phyloP scores from a whole-genome alignment of 2,329 filamentous ascomycete species.

The Gnomoniopsis smithogilvyi region DNA sequence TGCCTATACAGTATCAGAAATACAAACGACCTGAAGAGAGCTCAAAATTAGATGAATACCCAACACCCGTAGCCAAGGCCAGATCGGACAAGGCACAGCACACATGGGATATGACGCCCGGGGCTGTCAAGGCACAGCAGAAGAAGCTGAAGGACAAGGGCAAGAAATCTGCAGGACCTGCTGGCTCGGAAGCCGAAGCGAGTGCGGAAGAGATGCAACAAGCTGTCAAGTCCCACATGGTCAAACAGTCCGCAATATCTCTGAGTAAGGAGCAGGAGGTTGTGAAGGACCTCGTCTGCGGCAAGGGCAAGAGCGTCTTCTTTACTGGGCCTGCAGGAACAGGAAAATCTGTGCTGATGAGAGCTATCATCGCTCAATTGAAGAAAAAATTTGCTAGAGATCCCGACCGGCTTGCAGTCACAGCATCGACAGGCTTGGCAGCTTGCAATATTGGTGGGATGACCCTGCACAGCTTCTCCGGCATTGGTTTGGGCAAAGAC shows the following conservation, averaged over 20 bases:
- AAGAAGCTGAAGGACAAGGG: constrained; percentile 67
- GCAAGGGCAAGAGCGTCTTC: constrained; percentile 84
- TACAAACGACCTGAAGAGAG: constrained; percentile 29
- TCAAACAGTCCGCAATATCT: constrained; percentile 55
- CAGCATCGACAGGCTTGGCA: constrained; percentile 91
- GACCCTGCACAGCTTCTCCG: constrained; percentile 92
- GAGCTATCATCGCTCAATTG: constrained; percentile 80
- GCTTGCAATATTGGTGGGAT: constrained; percentile 96
- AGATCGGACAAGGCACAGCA: constrained; percentile 32
- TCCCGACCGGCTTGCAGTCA: constrained; percentile 84
- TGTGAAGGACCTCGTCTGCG: constrained; percentile 78
- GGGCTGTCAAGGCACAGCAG: constrained; percentile 73
- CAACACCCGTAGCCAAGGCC: constrained; percentile 29
- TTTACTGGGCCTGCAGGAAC: constrained; percentile 97
- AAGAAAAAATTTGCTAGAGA: constrained; percentile 74
- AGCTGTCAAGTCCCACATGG: constrained; percentile 30
- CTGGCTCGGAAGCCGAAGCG: constrained; percentile 34
- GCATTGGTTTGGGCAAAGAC: constrained; percentile 94
- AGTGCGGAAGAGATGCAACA: constrained; percentile 45
- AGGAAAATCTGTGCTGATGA: constrained; percentile 93
- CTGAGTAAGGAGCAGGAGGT: constrained; percentile 84
- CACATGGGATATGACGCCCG: constrained; percentile 72
- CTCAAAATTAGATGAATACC: constrained; percentile 21
- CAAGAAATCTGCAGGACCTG: constrained; percentile 35
- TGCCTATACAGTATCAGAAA: constrained; percentile 51